Evolutionary conservation across 2,329 filamentous ascomycete genomes (phyloP), one percentile per base, ranked within the genome.

Genomic region (Triangularia verruculosa): DNA sequence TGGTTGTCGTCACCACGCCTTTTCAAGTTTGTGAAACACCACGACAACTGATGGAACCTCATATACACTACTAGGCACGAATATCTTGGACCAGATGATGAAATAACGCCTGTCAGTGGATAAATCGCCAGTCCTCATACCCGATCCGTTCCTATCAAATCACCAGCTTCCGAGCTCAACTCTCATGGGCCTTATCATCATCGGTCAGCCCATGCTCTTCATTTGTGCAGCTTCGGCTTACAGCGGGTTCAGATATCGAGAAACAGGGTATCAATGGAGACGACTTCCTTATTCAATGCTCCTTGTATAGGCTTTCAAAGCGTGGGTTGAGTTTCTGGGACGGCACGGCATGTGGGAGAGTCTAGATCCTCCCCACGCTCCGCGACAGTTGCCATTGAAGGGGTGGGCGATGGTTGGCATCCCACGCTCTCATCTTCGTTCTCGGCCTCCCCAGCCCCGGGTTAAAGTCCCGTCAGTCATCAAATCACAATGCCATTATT

Each of bases 321-420:
- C 17, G 39, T 47, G 39, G 39, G 39, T 47, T 20, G 39, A 47
- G 39, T 47, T 20, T 17, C 39, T 20, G n/a, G 39, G 39, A 22
- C 39, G 39, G 17, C 9, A 47, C 13, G 9, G n/a, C 39, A 47
- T 20, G 32, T 34, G 56, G 56, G 17, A 47, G 56, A 25, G 2
- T 20, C 22, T 61, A 9, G n/a, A 17, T 8, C 34, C 11, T 61
- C 63, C 65, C 65, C 63, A 63, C 63, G 61, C 51, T 62, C 61
- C 34, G 51, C n/a, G 43, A 47, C 32, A 53, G 22, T 22, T 22
- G 55, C 43, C 43, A 27, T 25, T 25, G 30, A 51, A 51, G 24
- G 30, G 56, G 51, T 15, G 51, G 25, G 51, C 15, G 25, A 24
- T 28, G 17, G 39, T 47, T 61, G 54, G 24, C 61, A 65, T 63